A percentile compares a stretch with the other conserved stretches of the same genome.
Conservation (phyloP, 1,284 basidiomycete genomes). For the Melampsora larici-populina region DNA sequence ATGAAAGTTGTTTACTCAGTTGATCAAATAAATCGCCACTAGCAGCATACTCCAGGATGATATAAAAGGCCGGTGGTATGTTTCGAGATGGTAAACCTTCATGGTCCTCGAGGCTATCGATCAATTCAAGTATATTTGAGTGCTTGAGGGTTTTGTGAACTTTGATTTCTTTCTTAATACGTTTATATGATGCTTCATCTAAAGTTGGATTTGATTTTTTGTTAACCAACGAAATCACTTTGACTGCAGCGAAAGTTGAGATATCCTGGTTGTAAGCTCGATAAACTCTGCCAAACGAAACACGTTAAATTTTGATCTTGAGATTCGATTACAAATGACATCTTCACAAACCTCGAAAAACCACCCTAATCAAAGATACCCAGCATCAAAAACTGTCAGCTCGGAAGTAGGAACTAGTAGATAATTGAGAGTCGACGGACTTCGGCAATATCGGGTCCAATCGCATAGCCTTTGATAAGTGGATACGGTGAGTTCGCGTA, state of each 20-base stretch:
- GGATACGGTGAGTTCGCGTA: constrained; percentile 41
- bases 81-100: constrained; percentile 50
- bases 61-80: constrained; percentile 78
- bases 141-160: constrained; percentile 82
- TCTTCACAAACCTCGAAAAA: constrained; percentile 20
- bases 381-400: neutral
- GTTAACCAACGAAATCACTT: constrained; percentile 58
- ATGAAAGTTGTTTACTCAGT: constrained; percentile 62
- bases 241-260: constrained; percentile 27
- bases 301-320: neutral
- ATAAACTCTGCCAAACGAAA: constrained; percentile 62
- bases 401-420: neutral
- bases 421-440: neutral
- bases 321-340: neutral
- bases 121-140: constrained; percentile 68
- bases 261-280: constrained; percentile 63
- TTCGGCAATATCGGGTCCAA: constrained; percentile 37
- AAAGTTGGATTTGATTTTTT: constrained; percentile 57
- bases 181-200: constrained; percentile 60
- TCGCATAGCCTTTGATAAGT: constrained; percentile 29
- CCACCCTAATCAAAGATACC: constrained; percentile 19
- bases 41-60: constrained; percentile 84
- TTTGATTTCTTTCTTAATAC: constrained; percentile 86
- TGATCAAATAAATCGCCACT: constrained; percentile 98
- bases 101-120: constrained; percentile 63